phyloP scores from a whole-genome alignment of 2,329 filamentous ascomycete species.

The Alternaria ethzedia region DNA sequence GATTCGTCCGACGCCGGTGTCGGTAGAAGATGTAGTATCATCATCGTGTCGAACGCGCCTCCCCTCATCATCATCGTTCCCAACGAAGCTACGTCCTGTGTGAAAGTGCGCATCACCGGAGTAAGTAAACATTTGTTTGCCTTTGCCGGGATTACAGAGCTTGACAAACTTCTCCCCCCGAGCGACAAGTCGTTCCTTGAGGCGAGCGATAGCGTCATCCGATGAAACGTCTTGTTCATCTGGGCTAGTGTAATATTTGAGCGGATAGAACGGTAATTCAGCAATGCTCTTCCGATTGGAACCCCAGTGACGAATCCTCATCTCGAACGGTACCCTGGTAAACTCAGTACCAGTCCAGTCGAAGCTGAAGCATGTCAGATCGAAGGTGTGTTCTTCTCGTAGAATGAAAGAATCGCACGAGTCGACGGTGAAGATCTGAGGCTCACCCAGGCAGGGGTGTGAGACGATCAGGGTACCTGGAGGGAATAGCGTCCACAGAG shows the following conservation, averaged over 20 bases:
- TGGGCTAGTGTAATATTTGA: background rate
- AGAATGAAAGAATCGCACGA: background rate
- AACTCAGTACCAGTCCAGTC: background rate
- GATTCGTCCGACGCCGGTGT: background rate
- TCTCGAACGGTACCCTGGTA: background rate
- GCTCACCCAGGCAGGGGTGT: background rate
- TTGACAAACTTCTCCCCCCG: background rate
- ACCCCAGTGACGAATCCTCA: background rate
- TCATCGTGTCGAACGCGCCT: background rate
- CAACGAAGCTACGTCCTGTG: background rate
- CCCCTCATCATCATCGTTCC: background rate
- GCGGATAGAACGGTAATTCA: background rate
- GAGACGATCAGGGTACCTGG: background rate
- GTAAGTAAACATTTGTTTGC: background rate
- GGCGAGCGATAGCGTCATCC: background rate
- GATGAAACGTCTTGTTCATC: background rate
- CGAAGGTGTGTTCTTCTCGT: background rate
- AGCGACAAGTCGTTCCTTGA: background rate
- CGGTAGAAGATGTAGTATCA: background rate
- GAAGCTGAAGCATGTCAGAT: background rate
- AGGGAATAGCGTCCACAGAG: background rate
- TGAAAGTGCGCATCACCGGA: background rate
- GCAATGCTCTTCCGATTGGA: background rate
- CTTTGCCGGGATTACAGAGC: background rate
- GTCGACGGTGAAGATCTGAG: background rate